A percentile compares a stretch with the other conserved stretches of the same genome.
Conservation (phyloP, 2,329 filamentous ascomycete species). For the Colletotrichum eleusines region DNA sequence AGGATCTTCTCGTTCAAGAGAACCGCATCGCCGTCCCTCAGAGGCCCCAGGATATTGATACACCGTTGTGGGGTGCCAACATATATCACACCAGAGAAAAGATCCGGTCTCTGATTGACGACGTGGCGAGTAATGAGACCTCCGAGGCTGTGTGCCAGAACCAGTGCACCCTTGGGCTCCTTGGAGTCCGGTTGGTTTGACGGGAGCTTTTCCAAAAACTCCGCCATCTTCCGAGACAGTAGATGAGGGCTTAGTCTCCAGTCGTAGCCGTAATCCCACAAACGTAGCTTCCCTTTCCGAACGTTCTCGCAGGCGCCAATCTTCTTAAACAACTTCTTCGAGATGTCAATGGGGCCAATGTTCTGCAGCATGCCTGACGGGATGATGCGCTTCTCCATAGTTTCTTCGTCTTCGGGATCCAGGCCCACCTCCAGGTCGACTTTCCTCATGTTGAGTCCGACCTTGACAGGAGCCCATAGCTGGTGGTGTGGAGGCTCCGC, state of each 20-base stretch:
- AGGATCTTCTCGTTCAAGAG: slow-evolving; percentile 89
- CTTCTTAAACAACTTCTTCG: slow-evolving; percentile 82
- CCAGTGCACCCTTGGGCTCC: slow-evolving; percentile 79
- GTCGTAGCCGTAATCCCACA: slow-evolving; percentile 95
- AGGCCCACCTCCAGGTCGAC: slow-evolving; percentile 91
- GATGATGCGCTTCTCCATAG: slow-evolving; percentile 85
- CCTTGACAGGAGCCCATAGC: slow-evolving; percentile 93
- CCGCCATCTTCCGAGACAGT: slow-evolving; percentile 77
- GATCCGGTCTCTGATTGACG: slow-evolving; percentile 85
- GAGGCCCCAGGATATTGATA: slow-evolving; percentile 89
- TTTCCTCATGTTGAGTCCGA: slow-evolving; percentile 90
- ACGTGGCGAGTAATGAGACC: slow-evolving; percentile 90
- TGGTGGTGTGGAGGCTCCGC: slow-evolving; percentile 86
- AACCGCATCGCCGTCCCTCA: slow-evolving; percentile 93
- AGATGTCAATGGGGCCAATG: slow-evolving; percentile 92
- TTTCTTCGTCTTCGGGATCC: slow-evolving; percentile 83
- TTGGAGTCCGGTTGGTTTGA: slow-evolving; percentile 74
- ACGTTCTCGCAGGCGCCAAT: slow-evolving; percentile 81
- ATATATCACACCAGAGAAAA: slow-evolving; percentile 88
- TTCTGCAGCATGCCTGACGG: slow-evolving; percentile 90
- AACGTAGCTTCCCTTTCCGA: slow-evolving; percentile 75
- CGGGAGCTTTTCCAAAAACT: slow-evolving; percentile 79
- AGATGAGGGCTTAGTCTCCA: slow-evolving; percentile 89
- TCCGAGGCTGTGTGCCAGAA: slow-evolving; percentile 89
- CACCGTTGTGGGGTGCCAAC: slow-evolving; percentile 88